Conservation (phyloP, 2,329 filamentous ascomycete genomes). For the Botrytis medusae region DNA sequence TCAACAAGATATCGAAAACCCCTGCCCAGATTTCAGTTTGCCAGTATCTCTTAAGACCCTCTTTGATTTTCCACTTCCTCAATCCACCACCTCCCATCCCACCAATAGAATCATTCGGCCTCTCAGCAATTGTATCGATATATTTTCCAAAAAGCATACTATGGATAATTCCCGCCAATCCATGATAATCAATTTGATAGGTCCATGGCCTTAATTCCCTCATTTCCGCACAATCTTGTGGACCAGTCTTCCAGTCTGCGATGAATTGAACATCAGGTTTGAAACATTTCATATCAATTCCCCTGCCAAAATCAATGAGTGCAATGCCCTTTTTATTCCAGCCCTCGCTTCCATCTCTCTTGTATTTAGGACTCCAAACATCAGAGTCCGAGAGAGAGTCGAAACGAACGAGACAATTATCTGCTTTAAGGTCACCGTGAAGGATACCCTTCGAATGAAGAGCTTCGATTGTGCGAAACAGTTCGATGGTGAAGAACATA, state of each 20-base stretch:
- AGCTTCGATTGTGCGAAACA: constrained; percentile 85
- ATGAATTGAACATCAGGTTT: constrained; percentile 77
- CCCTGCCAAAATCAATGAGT: constrained; percentile 92
- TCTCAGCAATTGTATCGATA: constrained; percentile 70
- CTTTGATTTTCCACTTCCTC: constrained; percentile 76
- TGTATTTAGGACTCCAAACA: constrained; percentile 63
- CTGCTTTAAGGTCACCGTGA: constrained; percentile 92
- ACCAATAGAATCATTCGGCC: constrained; percentile 47
- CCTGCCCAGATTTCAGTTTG: constrained; percentile 87
- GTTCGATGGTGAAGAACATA: constrained; percentile 94
- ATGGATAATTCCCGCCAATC: constrained; percentile 84
- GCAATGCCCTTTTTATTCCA: constrained; percentile 80
- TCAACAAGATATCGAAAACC: constrained; percentile 82
- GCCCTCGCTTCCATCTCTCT: constrained; percentile 69
- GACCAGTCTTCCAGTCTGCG: constrained; percentile 88
- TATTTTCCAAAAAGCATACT: constrained; percentile 91
- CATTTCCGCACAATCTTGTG: constrained; percentile 93
- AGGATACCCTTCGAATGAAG: constrained; percentile 77
- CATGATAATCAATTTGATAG: constrained; percentile 95
- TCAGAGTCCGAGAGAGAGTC: constrained; percentile 52
- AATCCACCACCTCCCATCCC: constrained; percentile 45
- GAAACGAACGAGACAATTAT: constrained; percentile 90
- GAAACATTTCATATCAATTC: constrained; percentile 91
- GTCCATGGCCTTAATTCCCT: constrained; percentile 93
- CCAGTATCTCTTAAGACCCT: constrained; percentile 92